Percentiles rank a stretch among this genome's conserved stretches.
Conservation (phyloP, 2,329 filamentous ascomycete species). For the Tolypocladium nubicola region DNA sequence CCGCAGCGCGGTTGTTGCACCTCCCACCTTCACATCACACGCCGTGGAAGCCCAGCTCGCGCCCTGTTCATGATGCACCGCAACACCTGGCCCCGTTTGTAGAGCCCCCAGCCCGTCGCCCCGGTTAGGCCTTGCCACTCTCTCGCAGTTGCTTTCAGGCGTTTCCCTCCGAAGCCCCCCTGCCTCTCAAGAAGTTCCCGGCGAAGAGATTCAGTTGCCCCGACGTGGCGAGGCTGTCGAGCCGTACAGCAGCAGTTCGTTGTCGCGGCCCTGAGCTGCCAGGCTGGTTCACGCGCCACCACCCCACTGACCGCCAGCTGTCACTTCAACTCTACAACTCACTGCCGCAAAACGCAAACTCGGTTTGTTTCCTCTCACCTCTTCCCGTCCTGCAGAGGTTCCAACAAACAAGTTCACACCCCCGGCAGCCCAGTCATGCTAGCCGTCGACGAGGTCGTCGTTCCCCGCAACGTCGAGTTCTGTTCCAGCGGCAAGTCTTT, state of each 20-base stretch:
- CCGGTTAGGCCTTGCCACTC: too few species aligned
- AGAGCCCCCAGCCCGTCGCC: neutral
- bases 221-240: neutral
- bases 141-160: neutral
- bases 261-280: neutral
- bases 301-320: neutral
- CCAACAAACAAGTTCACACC: neutral
- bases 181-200: neutral
- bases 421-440: neutral
- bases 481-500: conserved; percentile 21
- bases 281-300: neutral
- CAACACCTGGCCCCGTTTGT: neutral
- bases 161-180: neutral
- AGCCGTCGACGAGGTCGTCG: neutral
- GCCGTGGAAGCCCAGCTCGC: neutral
- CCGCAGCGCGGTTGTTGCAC: neutral
- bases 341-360: too few species aligned
- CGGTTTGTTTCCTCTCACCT: neutral
- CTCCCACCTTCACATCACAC: neutral
- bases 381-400: neutral
- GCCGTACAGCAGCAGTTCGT: neutral
- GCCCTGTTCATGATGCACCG: neutral
- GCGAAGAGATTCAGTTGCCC: neutral
- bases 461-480: neutral
- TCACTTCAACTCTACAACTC: neutral